phyloP scores from a whole-genome alignment of 1,284 basidiomycete species.

The Ceratobasidium sp. region DNA sequence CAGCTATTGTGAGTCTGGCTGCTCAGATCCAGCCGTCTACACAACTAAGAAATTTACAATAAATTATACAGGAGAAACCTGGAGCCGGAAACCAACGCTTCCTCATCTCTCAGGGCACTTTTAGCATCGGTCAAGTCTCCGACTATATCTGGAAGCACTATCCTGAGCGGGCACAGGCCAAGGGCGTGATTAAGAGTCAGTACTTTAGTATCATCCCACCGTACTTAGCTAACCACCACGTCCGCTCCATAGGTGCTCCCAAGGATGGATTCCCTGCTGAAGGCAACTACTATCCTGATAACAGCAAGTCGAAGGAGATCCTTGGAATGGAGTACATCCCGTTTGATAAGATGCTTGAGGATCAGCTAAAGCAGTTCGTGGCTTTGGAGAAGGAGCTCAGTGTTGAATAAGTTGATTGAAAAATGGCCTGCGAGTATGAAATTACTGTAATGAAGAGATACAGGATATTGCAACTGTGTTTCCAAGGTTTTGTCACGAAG shows the following conservation, averaged over 20 bases:
- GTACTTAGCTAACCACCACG: not conserved
- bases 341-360: slow-evolving; percentile 44
- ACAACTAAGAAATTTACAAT: not conserved
- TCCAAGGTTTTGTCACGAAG: too few relatives aligned
- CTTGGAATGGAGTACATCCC: slow-evolving; percentile 46
- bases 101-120: slow-evolving; percentile 43
- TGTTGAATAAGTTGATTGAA: too few relatives aligned
- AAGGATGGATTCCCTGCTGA: slow-evolving; percentile 35
- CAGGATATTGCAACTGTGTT: too few relatives aligned
- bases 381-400: slow-evolving; percentile 43
- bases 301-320: slow-evolving; percentile 45
- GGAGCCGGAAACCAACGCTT: slow-evolving; percentile 45
- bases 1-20: not conserved
- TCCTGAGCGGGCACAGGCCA: slow-evolving; percentile 46
- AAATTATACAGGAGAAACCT: slow-evolving; percentile 32
- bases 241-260: slow-evolving; percentile 2
- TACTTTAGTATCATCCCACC: too few relatives aligned
- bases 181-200: slow-evolving; percentile 41
- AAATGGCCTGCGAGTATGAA: too few relatives aligned
- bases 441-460: too few relatives aligned
- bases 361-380: slow-evolving; percentile 44
- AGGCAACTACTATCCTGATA: slow-evolving; percentile 42
- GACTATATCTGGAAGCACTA: slow-evolving; percentile 48
- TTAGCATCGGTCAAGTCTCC: slow-evolving; percentile 39
- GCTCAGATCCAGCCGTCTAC: not conserved